A percentile compares a stretch with the other conserved stretches of the same genome.
These are phyloP conservation scores for Phellopilus nigrolimitatus DNA, from an alignment of 1,284 basidiomycete species.

Conservation along the genomic window DNA sequence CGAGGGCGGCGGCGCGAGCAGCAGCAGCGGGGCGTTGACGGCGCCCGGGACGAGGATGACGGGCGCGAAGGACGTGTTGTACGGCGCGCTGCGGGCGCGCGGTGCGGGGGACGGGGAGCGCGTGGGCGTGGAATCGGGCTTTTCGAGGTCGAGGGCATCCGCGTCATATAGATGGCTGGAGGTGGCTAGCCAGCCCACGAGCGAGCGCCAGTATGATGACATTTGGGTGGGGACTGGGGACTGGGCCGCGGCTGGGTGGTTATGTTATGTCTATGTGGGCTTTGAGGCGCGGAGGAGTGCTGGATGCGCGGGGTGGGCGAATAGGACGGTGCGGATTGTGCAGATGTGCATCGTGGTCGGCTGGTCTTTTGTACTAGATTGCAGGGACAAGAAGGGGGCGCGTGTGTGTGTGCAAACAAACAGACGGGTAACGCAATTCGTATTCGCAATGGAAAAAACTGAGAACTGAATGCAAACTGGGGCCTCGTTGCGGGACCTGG, in stretches of 20 bases:
- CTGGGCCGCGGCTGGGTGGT: not conserved
- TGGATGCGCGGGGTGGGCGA: not conserved
- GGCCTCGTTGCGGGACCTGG: too few species aligned
- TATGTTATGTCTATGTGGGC: too few species aligned
- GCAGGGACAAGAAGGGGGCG: too few species aligned
- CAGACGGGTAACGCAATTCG: too few species aligned
- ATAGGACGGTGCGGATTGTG: not conserved
- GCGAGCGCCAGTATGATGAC: conserved; percentile 9
- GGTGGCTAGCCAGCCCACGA: conserved; percentile 8
- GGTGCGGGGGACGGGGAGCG: not conserved
- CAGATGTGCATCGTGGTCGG: not conserved
- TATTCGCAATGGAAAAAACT: too few species aligned
- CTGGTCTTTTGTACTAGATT: too few species aligned
- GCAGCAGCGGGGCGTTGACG: conserved; percentile 15
- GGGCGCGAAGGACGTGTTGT: conserved; percentile 12
- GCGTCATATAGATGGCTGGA: conserved; percentile 2
- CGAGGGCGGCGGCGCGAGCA: conserved; percentile 5
- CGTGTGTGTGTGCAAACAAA: too few species aligned
- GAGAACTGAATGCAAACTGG: too few species aligned
- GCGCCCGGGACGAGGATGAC: conserved; percentile 12
- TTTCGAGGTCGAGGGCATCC: conserved; percentile 1
- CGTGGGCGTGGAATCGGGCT: not conserved
- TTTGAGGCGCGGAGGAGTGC: too few species aligned
- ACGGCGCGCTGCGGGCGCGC: not conserved
- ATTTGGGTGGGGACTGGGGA: not conserved